Evolutionary conservation across 2,329 filamentous ascomycete genomes (phyloP).

Genomic region (Botrytis cinerea): DNA sequence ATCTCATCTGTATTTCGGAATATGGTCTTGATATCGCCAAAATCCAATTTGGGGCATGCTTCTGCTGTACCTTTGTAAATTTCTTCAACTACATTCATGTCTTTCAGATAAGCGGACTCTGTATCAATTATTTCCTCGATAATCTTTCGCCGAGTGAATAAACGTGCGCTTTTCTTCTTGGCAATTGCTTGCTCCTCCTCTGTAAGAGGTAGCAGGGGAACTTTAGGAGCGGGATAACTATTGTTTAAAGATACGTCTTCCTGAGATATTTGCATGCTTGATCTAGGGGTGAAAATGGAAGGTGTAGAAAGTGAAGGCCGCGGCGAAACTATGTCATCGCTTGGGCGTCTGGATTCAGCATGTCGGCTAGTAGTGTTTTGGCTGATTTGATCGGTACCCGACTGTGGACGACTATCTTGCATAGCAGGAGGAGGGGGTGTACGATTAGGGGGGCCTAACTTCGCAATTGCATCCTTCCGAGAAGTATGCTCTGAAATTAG

Average conservation of each 20-base stretch:
- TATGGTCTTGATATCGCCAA: constrained; percentile 82
- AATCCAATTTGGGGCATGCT: constrained; percentile 75
- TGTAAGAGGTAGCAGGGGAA: constrained; percentile 19
- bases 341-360: constrained; percentile 38
- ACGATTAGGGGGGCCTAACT: constrained; percentile 16
- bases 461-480: constrained; percentile 25
- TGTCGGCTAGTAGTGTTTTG: constrained; percentile 31
- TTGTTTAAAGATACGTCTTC: constrained; percentile 15
- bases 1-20: constrained; percentile 94
- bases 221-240: constrained; percentile 11
- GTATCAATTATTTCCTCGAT: constrained; percentile 93
- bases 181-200: constrained; percentile 47
- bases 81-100: constrained; percentile 96
- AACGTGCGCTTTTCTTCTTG: constrained; percentile 64
- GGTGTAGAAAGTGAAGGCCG: constrained; percentile 39
- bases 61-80: constrained; percentile 95
- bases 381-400: constrained; percentile 37
- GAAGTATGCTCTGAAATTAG: constrained; percentile 25
- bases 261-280: constrained; percentile 24
- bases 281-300: constrained; percentile 31
- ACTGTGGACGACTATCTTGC: constrained; percentile 22
- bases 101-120: constrained; percentile 84
- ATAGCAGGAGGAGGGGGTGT: constrained; percentile 19
- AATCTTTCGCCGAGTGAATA: constrained; percentile 78
- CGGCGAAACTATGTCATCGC: constrained; percentile 39